phyloP scores from a whole-genome alignment of 1,284 basidiomycete genomes.

The Phellinidium pouzarii region DNA sequence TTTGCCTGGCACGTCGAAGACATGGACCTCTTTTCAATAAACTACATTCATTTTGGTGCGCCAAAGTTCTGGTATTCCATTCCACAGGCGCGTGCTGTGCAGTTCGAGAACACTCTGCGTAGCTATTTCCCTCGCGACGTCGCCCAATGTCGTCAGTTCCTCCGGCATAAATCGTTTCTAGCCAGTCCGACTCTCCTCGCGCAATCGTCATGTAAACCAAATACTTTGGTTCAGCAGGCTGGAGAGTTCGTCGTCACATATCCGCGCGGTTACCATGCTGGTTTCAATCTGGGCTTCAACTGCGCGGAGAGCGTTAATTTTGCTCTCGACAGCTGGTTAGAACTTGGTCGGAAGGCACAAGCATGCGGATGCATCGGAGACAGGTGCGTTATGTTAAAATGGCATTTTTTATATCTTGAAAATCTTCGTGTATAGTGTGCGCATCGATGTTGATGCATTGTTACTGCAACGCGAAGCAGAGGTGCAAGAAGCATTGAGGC shows the following conservation, averaged over 20 bases:
- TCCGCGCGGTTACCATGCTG: slow-evolving; percentile 91
- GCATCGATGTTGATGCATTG: slow-evolving; percentile 84
- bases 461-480: slow-evolving; percentile 56
- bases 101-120: slow-evolving; percentile 78
- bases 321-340: slow-evolving; percentile 92
- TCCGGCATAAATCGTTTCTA: slow-evolving; percentile 95
- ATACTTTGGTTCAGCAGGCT: slow-evolving; percentile 82
- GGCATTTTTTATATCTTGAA: not conserved
- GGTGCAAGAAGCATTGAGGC: slow-evolving; percentile 13
- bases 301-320: slow-evolving; percentile 99
- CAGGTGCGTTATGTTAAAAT: slow-evolving; percentile 46
- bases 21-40: slow-evolving; percentile 98
- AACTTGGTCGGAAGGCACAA: slow-evolving; percentile 78
- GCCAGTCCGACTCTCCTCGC: slow-evolving; percentile 84
- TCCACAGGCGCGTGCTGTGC: slow-evolving; percentile 75
- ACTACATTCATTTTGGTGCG: slow-evolving; percentile 98
- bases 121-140: slow-evolving; percentile 85
- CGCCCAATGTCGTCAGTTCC: slow-evolving; percentile 83
- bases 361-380: slow-evolving; percentile 79
- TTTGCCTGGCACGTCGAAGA: slow-evolving; percentile 99
- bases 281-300: slow-evolving; percentile 96
- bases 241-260: slow-evolving; percentile 97
- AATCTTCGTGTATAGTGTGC: slow-evolving; percentile 50
- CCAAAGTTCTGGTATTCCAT: slow-evolving; percentile 97
- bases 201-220: slow-evolving; percentile 78